phyloP scores from a whole-genome alignment of 768 basidiomycete genomes.

The Exidia glandulosa region DNA sequence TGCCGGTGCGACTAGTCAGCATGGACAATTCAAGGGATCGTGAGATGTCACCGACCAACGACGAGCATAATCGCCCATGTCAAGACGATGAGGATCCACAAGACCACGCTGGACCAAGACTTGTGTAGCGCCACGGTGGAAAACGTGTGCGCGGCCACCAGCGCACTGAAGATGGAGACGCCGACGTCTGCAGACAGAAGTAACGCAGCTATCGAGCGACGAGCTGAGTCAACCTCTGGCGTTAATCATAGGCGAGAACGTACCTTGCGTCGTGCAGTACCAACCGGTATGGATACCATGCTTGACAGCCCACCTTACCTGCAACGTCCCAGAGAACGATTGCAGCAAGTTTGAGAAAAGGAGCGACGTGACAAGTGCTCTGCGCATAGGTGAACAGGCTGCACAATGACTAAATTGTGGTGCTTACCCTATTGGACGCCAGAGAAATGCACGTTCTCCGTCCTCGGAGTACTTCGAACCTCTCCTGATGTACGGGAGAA shows the following conservation, averaged over 20 bases:
- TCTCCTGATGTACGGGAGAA: not conserved
- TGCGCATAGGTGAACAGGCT: not conserved
- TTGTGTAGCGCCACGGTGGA: slow-evolving; percentile 1
- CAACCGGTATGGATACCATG: not conserved
- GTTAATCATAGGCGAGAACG: not conserved
- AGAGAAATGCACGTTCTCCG: not conserved
- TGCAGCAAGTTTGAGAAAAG: slow-evolving; percentile 2
- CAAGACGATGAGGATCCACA: not conserved
- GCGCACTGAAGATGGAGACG: not conserved
- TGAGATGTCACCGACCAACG: too few relatives aligned
- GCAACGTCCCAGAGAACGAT: slow-evolving; percentile 1
- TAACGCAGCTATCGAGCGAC: not conserved
- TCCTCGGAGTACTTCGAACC: not conserved
- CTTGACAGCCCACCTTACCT: not conserved
- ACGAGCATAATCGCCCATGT: not conserved
- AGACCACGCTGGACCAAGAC: slow-evolving; percentile 1
- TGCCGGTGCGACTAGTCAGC: too few relatives aligned
- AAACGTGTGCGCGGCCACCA: slow-evolving; percentile 3
- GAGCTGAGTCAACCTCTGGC: not conserved
- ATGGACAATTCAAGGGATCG: too few relatives aligned
- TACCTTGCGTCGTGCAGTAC: slow-evolving; percentile 1
- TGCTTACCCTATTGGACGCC: not conserved
- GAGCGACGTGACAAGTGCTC: slow-evolving; percentile 1
- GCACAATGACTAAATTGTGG: not conserved
- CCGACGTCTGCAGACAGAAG: slow-evolving; percentile 1